Evolutionary conservation across 306 rosid species (phyloP).

Genomic region (Cucumis hystrix): DNA sequence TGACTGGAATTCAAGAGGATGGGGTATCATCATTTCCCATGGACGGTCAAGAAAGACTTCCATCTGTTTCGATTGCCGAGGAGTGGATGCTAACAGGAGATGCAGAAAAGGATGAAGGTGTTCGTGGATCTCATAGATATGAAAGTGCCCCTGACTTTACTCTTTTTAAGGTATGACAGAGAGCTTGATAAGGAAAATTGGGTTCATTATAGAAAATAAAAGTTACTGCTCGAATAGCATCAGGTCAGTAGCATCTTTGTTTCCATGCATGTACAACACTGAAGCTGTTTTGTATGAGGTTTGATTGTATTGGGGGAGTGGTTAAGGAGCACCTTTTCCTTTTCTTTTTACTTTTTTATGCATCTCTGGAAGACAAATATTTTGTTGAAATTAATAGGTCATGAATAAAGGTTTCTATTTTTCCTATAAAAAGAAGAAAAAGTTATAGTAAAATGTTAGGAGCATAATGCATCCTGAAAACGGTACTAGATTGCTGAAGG

Average conservation of each 20-base stretch:
- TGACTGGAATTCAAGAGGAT: constrained; percentile 98
- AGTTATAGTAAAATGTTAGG: not conserved
- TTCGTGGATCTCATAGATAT: constrained; percentile 77
- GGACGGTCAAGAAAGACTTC: constrained; percentile 93
- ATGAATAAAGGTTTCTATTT: not conserved
- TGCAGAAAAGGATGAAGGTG: constrained; percentile 52
- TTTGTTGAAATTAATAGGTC: not conserved
- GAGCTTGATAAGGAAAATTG: constrained; percentile 8
- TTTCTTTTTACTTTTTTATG: not conserved
- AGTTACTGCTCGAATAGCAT: not conserved
- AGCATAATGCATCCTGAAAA: not conserved
- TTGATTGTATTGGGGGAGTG: not conserved
- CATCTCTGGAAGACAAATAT: not conserved
- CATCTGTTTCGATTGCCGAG: constrained; percentile 75
- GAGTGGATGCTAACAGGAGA: constrained; percentile 98
- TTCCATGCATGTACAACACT: not conserved
- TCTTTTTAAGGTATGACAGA: constrained; percentile 63
- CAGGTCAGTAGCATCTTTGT: not conserved
- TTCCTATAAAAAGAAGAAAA: not conserved
- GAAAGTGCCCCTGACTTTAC: constrained; percentile 93
- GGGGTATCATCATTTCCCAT: constrained; percentile 50
- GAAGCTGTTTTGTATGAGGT: not conserved
- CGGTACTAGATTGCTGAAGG: not conserved
- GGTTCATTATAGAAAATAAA: not conserved
- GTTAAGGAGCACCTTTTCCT: not conserved